A percentile compares a stretch with the other conserved stretches of the same genome.
These are phyloP conservation scores for Fusarium coicis DNA, from an alignment of 2,329 filamentous ascomycete species.

Conservation along the genomic window DNA sequence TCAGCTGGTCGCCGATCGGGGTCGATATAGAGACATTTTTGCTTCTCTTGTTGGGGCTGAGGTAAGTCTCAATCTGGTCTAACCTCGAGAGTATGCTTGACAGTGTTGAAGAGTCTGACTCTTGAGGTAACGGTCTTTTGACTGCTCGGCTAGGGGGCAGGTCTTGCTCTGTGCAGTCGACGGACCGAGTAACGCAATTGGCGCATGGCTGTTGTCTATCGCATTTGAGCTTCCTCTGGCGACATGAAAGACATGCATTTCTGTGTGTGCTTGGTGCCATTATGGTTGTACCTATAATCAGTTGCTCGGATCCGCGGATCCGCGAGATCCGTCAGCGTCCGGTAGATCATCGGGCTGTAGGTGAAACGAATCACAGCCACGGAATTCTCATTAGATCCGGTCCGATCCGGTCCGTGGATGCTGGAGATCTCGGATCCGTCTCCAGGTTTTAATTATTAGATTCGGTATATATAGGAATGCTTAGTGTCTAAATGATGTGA, in stretches of 20 bases:
- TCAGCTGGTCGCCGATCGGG: background rate
- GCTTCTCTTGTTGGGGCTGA: rapidly evolving
- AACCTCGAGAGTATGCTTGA: background rate
- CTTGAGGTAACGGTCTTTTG: background rate
- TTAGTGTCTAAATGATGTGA: rapidly evolving
- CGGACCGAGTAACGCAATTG: background rate
- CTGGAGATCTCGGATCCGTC: background rate
- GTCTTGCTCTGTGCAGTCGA: background rate
- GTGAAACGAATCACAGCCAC: rapidly evolving
- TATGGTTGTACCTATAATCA: rapidly evolving
- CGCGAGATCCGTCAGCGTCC: background rate
- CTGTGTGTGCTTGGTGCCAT: background rate
- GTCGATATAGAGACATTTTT: rapidly evolving
- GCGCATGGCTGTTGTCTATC: background rate
- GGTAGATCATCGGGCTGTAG: background rate
- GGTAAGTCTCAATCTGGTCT: background rate
- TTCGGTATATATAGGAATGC: background rate
- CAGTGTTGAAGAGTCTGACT: background rate
- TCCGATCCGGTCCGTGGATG: background rate
- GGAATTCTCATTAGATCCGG: rapidly evolving
- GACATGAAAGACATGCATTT: background rate
- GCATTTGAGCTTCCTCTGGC: background rate
- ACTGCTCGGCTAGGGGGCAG: background rate
- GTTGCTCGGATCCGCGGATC: background rate
- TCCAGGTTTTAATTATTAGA: rapidly evolving